Conservation (phyloP, 176 grass and related monocot species). For the Oryza officinalis region DNA sequence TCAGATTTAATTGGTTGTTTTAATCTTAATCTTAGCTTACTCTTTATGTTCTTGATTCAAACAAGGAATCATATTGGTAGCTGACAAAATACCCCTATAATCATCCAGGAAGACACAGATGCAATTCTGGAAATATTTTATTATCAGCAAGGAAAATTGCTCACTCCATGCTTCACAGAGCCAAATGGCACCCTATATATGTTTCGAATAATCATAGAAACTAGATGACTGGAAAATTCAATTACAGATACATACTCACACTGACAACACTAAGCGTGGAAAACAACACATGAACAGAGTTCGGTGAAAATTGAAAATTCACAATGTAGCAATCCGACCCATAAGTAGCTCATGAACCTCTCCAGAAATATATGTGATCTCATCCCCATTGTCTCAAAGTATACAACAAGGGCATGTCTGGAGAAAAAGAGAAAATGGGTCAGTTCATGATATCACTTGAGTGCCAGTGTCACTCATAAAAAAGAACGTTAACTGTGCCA, state of each 20-base stretch:
- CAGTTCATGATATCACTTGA: constrained; percentile 5
- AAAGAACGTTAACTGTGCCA: constrained; percentile 1
- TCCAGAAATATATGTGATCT: neutral
- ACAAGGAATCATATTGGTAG: neutral
- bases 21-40: neutral
- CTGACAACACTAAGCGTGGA: constrained; percentile 13
- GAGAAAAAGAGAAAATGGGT: constrained; percentile 30
- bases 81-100: neutral
- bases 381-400: constrained; percentile 36
- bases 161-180: constrained; percentile 28
- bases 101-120: neutral
- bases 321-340: constrained; percentile 22
- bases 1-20: neutral
- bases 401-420: constrained; percentile 59
- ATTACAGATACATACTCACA: constrained; percentile 44
- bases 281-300: constrained; percentile 17
- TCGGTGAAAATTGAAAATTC: neutral
- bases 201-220: constrained; percentile 18
- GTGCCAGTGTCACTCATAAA: neutral
- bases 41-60: neutral
- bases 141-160: constrained; percentile 26
- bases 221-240: constrained; percentile 22
- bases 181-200: constrained; percentile 25
- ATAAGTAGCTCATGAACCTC: constrained; percentile 18
- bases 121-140: neutral